A percentile compares a stretch with the other conserved stretches of the same genome.
These are phyloP conservation scores for Grigorovia jiainica DNA, from an alignment of 805 yeast genomes.

Conservation along the genomic window DNA sequence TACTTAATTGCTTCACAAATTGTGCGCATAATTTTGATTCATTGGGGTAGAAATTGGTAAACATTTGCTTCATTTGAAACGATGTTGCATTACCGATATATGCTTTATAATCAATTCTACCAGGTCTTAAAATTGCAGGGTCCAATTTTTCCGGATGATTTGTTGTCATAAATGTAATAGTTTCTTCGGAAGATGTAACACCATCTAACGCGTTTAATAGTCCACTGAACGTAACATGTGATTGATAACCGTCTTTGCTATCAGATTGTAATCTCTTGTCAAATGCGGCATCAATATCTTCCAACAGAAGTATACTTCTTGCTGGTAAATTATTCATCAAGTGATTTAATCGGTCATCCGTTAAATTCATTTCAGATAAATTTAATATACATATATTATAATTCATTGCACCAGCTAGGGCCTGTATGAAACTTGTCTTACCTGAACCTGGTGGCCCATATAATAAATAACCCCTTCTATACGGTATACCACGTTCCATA, in stretches of 20 bases:
- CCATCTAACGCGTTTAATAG: conserved; percentile 91
- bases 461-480: conserved; percentile 84
- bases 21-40: conserved; percentile 44
- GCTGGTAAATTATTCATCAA: conserved; percentile 94
- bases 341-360: conserved; percentile 91
- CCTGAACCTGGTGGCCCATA: conserved; percentile 99
- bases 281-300: conserved; percentile 96
- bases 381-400: conserved; percentile 91
- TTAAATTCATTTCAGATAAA: conserved; percentile 79
- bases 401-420: conserved; percentile 91
- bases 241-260: conserved; percentile 48
- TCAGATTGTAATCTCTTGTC: conserved; percentile 71
- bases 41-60: conserved; percentile 70
- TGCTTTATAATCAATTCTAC: conserved; percentile 81
- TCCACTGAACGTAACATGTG: conserved; percentile 95
- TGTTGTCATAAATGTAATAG: conserved; percentile 95
- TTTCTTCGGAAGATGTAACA: conserved; percentile 94
- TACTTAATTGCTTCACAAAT: conserved; percentile 19
- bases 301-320: conserved; percentile 72
- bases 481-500: conserved; percentile 93
- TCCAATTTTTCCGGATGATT: conserved; percentile 93
- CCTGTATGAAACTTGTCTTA: conserved; percentile 91
- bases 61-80: conserved; percentile 75
- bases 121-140: conserved; percentile 90
- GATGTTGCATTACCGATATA: conserved; percentile 80